These are phyloP conservation scores for Podospora bellae-mahoneyi DNA, from an alignment of 495 filamentous ascomycete species.

Conservation along the genomic window DNA sequence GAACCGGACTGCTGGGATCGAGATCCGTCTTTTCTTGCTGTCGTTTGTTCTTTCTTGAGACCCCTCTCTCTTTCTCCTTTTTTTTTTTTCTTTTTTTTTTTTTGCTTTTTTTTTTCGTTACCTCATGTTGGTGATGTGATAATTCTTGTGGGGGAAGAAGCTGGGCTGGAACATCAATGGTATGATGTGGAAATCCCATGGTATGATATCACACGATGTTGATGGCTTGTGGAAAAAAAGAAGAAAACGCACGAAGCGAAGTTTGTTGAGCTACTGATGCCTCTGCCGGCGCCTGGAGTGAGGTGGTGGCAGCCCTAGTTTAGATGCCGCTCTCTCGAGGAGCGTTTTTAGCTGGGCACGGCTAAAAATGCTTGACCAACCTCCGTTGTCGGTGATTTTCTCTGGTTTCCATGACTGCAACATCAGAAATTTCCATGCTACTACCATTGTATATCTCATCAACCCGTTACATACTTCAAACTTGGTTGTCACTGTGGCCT, in stretches of 20 bases:
- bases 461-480: not conserved
- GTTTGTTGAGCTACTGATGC: not conserved
- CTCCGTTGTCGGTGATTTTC: conserved; percentile 4
- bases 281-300: not conserved
- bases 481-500: not conserved
- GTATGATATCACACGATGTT: not conserved
- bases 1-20: not conserved
- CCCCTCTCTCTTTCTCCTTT: not conserved
- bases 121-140: not conserved
- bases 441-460: not conserved
- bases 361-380: not conserved
- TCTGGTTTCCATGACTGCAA: not conserved
- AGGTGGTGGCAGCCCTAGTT: not conserved
- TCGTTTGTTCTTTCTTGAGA: not conserved
- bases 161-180: not conserved
- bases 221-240: not conserved
- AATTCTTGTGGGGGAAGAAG: not conserved
- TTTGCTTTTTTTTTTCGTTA: not conserved
- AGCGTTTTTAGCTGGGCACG: not conserved
- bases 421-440: not conserved
- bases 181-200: not conserved
- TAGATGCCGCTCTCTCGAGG: conserved; percentile 3
- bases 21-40: not conserved
- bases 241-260: not conserved
- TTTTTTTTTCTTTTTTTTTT: not conserved